These are phyloP conservation scores for Suhomyces sp. DNA, from an alignment of 805 yeast genomes.

Conservation along the genomic window DNA sequence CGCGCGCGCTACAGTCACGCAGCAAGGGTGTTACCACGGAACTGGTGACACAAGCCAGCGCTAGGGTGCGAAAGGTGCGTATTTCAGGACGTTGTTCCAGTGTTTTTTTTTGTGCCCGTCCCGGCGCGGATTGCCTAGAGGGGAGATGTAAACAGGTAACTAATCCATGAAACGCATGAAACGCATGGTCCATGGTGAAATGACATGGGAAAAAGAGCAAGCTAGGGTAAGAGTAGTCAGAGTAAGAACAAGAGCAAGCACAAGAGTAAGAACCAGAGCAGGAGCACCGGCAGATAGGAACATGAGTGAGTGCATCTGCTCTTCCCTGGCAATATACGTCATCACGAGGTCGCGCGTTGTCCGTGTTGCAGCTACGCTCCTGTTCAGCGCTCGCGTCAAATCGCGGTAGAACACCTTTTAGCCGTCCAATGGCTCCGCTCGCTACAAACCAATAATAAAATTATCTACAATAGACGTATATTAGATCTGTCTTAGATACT, in stretches of 20 bases:
- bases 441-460: constrained; percentile 1
- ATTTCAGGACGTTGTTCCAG: not conserved
- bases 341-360: not conserved
- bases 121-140: not conserved
- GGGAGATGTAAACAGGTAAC: not conserved
- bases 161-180: not conserved
- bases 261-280: no score
- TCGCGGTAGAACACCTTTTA: not conserved
- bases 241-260: no score
- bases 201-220: not conserved
- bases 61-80: not conserved
- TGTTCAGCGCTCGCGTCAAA: not conserved
- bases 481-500: constrained; percentile 12
- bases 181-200: not conserved
- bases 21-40: not conserved
- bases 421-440: not conserved
- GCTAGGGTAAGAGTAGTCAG: not conserved
- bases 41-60: not conserved
- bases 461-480: not conserved
- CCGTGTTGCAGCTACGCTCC: not conserved
- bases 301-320: not conserved
- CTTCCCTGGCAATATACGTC: no score
- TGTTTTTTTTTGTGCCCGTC: not conserved
- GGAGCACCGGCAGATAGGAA: no score
- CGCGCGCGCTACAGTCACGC: not conserved